Percentiles rank a stretch among this genome's conserved stretches.
Evolutionary conservation across 2,329 filamentous ascomycete species (phyloP).

Genomic region (Colletotrichum tanaceti): DNA sequence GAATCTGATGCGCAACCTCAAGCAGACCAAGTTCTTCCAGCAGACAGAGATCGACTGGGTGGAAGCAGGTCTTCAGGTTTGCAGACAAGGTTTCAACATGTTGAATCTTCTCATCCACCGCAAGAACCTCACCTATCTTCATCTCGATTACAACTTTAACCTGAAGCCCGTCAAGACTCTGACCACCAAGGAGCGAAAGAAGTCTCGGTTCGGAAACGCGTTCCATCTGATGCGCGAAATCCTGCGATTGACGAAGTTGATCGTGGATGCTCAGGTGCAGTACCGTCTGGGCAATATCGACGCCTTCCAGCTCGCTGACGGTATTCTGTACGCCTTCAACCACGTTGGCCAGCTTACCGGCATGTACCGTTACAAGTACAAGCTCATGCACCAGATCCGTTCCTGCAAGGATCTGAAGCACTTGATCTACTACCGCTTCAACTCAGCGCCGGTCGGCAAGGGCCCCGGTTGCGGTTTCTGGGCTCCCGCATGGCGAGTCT

Average conservation of each 20-base stretch:
- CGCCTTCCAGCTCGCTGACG: slow-evolving; percentile 97
- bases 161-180: slow-evolving; percentile 98
- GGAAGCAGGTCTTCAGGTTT: slow-evolving; percentile 97
- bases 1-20: slow-evolving; percentile 87
- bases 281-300: slow-evolving; percentile 98
- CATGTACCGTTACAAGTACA: slow-evolving; percentile 99
- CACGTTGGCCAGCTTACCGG: slow-evolving; percentile 97
- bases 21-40: slow-evolving; percentile 99
- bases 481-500: slow-evolving; percentile 98
- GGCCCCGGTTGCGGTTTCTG: slow-evolving; percentile 98
- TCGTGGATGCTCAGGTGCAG: slow-evolving; percentile 98
- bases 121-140: slow-evolving; percentile 97
- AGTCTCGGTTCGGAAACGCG: slow-evolving; percentile 98
- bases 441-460: slow-evolving; percentile 95
- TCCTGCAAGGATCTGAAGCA: slow-evolving; percentile 99
- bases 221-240: slow-evolving; percentile 99
- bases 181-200: slow-evolving; percentile 98
- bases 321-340: slow-evolving; percentile 99
- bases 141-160: slow-evolving; percentile 99
- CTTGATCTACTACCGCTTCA: slow-evolving; percentile 98
- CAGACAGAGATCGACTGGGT: slow-evolving; percentile 99
- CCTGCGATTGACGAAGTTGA: slow-evolving; percentile 92
- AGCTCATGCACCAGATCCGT: slow-evolving; percentile 99
- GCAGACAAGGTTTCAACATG: slow-evolving; percentile 99
- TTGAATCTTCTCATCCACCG: slow-evolving; percentile 96